These are phyloP conservation scores for Nothophoma quercina DNA, from an alignment of 2,329 filamentous ascomycete genomes.

Conservation along the genomic window DNA sequence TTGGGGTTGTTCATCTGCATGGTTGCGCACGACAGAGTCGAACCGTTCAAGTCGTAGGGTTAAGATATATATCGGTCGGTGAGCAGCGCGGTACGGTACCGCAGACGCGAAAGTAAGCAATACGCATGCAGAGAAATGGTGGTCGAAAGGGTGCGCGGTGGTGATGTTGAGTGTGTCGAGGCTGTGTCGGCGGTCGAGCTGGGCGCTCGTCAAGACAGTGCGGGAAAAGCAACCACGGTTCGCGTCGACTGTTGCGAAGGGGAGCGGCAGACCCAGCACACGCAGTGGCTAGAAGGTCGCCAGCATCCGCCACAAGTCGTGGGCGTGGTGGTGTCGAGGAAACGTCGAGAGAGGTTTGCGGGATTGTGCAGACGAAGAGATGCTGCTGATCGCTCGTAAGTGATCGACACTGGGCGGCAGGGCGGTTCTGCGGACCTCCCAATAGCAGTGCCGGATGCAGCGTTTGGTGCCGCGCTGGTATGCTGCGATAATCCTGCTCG, in stretches of 20 bases:
- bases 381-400: conserved; percentile 14
- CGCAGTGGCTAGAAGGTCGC: conserved; percentile 10
- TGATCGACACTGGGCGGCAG: conserved; percentile 17
- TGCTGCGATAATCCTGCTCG: conserved; percentile 5
- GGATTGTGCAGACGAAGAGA: conserved; percentile 7
- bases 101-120: not conserved
- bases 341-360: conserved; percentile 2
- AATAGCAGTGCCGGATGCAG: conserved; percentile 15
- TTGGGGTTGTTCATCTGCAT: conserved; percentile 46
- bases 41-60: conserved; percentile 19
- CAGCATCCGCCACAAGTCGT: conserved; percentile 7
- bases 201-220: conserved; percentile 10
- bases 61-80: not conserved
- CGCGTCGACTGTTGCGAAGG: conserved; percentile 8
- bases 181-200: conserved; percentile 12
- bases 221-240: conserved; percentile 12
- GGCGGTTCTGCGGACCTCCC: conserved; percentile 3
- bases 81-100: conserved; percentile 7
- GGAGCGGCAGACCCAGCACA: conserved; percentile 13
- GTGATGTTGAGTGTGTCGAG: conserved; percentile 2
- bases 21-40: conserved; percentile 12
- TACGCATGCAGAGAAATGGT: conserved; percentile 11
- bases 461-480: not conserved
- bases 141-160: not conserved
- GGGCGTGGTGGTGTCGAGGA: conserved; percentile 2